These are phyloP conservation scores for Podila epigama DNA, from an alignment of 192 early-diverging fungal genomes.

Conservation along the genomic window DNA sequence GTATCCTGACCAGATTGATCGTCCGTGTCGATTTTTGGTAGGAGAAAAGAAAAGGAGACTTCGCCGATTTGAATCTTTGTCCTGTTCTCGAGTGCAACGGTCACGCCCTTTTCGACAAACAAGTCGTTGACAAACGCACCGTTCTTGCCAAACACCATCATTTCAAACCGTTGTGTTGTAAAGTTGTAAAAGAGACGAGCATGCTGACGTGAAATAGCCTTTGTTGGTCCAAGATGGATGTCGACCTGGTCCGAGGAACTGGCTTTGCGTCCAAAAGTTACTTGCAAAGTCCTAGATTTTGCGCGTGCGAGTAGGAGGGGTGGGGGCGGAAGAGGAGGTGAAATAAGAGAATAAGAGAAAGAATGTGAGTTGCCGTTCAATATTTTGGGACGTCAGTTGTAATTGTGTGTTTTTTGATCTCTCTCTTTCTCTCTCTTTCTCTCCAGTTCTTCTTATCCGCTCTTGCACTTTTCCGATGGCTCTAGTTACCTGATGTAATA, in stretches of 20 bases:
- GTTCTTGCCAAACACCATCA: conserved; percentile 89
- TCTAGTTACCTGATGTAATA: conserved; percentile 82
- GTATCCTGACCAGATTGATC: conserved; percentile 27
- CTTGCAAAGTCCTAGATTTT: conserved; percentile 70
- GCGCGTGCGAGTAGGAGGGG: no score
- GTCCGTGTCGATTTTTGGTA: conserved; percentile 66
- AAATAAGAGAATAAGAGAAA: background rate
- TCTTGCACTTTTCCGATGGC: no score
- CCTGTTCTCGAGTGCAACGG: conserved; percentile 70
- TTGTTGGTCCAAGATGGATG: conserved; percentile 83
- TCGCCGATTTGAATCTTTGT: conserved; percentile 89
- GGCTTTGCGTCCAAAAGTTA: conserved; percentile 78
- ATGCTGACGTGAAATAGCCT: conserved; percentile 87
- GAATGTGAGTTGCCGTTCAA: background rate
- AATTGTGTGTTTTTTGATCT: background rate
- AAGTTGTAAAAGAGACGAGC: conserved; percentile 89
- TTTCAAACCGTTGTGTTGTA: conserved; percentile 78
- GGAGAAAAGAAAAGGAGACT: conserved; percentile 79
- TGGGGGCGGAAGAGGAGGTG: no score
- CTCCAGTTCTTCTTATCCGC: background rate
- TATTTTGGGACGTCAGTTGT: background rate
- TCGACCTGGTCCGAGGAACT: conserved; percentile 75
- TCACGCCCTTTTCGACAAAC: conserved; percentile 72
- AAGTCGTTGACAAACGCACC: conserved; percentile 87
- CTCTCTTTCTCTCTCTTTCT: background rate